Base-by-base conservation (phyloP, 1,284 basidiomycete genomes). In the Trichosporon sp. region DNA sequence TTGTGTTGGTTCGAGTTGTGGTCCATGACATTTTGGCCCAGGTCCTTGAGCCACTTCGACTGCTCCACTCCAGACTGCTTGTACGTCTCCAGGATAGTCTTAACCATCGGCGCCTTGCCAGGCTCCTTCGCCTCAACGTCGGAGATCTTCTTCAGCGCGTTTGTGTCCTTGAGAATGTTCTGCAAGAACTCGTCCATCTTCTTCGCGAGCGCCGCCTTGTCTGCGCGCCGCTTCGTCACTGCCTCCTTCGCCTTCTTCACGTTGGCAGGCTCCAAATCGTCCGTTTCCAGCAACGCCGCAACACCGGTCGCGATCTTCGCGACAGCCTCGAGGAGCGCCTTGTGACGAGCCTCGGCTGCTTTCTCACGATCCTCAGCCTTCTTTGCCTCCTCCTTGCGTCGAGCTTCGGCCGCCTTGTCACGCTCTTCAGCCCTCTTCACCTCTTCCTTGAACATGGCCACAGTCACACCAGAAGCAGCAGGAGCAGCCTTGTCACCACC, bases 1-100 rank as follows among this genome's bases (percentile, higher is more conserved):
- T 80, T 76, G 73, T 84, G 83, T 71, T 84, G 82, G 68, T 81
- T 80, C 4, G 82, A 78, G 68, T 80, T 81, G 66, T 84, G 81
- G 26, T 81, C 81, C 74, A 81, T 78, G 67, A 83, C 79, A 37
- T 83, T 81, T 6, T 75, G 74, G 0, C 78, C 80, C 31, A 83
- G 71, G 68, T 83, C 79, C 46, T 80, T 75, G 12, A 84, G 68
- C 80, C 83, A 84, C 32, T 75, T 73, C 31, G 78, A 78, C 70
- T 82, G 78, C 40, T 74, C 77, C 56, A 82, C 79, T 37, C 81
- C 80, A 48, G 74, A 66, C 12, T 73, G 78, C 79, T 82, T 81
- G 71, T 83, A 72, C 48, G 80, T 81, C 67, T 84, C 83, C 32
- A 84, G 75, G 26, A 84, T 78, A 6, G 82, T 81, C 76, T 83